Evolutionary conservation across 805 yeast species (phyloP).

Genomic region (Ogataea ramenticola): DNA sequence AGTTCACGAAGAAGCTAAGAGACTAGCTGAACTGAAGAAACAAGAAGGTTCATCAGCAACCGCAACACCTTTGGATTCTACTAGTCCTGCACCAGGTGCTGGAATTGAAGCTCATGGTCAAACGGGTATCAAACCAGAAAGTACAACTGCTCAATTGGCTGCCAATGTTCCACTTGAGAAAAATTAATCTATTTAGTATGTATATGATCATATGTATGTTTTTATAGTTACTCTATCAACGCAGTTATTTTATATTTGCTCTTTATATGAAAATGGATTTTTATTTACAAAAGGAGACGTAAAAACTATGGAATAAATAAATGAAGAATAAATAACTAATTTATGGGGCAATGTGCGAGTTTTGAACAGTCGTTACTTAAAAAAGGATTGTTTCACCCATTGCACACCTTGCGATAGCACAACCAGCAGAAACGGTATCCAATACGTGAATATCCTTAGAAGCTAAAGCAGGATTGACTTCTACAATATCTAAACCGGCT

Average conservation of each 20-base stretch:
- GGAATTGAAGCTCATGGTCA: slow-evolving; percentile 4
- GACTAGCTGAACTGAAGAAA: slow-evolving; percentile 58
- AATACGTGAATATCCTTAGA: slow-evolving; percentile 64
- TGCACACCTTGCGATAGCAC: slow-evolving; percentile 89
- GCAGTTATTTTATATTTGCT: too few species aligned
- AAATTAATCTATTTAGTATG: not conserved
- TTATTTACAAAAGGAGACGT: not conserved
- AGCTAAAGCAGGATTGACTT: slow-evolving; percentile 86
- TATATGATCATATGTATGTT: not conserved
- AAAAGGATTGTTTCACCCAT: slow-evolving; percentile 82
- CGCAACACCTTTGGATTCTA: too few species aligned
- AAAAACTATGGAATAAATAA: not conserved
- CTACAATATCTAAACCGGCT: slow-evolving; percentile 86
- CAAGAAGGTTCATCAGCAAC: slow-evolving; percentile 1
- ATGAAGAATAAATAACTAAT: not conserved
- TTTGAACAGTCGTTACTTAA: too few species aligned
- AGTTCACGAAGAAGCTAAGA: slow-evolving; percentile 67
- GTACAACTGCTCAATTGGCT: slow-evolving; percentile 15
- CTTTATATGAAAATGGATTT: too few species aligned
- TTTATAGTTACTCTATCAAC: not conserved
- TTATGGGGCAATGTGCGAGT: too few species aligned
- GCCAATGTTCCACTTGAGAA: slow-evolving; percentile 16
- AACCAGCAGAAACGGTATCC: slow-evolving; percentile 85
- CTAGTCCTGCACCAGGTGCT: not conserved
- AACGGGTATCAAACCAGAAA: slow-evolving; percentile 13